phyloP scores from a whole-genome alignment of 2,329 filamentous ascomycete species.

The Hypoxylon sp. region DNA sequence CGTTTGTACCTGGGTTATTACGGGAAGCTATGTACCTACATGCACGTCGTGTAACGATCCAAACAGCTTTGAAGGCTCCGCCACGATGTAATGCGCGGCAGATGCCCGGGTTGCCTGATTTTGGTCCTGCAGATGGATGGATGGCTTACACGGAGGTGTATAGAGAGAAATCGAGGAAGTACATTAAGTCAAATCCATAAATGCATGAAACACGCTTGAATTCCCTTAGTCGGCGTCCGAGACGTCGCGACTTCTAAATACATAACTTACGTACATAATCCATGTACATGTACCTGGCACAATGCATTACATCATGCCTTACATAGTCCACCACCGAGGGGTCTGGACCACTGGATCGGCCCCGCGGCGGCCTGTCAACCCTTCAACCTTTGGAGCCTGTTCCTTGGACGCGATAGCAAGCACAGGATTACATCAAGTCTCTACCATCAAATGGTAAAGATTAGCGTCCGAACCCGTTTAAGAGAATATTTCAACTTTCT shows the following conservation, averaged over 20 bases:
- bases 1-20: not conserved
- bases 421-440: constrained; percentile 10
- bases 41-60: not conserved
- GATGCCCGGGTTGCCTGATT: constrained; percentile 4
- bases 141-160: not conserved
- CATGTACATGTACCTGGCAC: not conserved
- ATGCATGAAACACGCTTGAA: constrained; percentile 13
- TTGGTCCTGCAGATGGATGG: not conserved
- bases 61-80: constrained; percentile 17
- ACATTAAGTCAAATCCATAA: constrained; percentile 2
- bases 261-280: not conserved
- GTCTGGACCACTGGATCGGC: not conserved
- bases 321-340: constrained; percentile 24
- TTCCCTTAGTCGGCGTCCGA: constrained; percentile 8
- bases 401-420: not conserved
- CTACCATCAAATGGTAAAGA: constrained; percentile 4
- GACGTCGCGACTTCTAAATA: constrained; percentile 25
- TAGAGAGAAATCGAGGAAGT: not conserved
- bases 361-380: constrained; percentile 16
- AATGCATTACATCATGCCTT: constrained; percentile 33
- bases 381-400: constrained; percentile 1
- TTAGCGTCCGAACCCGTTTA: constrained; percentile 12
- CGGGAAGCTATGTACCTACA: not conserved
- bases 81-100: constrained; percentile 29
- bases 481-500: constrained; percentile 39